phyloP scores from a whole-genome alignment of 2,329 filamentous ascomycete genomes.

The Ascomycota sp. region DNA sequence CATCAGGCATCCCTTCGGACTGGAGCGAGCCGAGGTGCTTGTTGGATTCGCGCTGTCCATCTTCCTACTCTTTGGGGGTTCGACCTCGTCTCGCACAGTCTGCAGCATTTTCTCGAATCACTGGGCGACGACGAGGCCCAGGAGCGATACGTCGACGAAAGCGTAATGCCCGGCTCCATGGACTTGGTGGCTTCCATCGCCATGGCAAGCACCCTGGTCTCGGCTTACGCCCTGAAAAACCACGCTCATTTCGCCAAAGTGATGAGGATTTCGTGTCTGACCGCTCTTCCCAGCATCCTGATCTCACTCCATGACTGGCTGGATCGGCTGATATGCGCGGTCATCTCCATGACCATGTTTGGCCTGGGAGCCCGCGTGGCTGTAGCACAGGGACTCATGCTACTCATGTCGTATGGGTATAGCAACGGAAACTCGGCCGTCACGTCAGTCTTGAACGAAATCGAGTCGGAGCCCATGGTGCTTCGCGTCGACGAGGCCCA shows the following conservation, averaged over 20 bases:
- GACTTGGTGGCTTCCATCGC: constrained; percentile 67
- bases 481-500: constrained; percentile 69
- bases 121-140: constrained; percentile 45
- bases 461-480: constrained; percentile 61
- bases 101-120: constrained; percentile 75
- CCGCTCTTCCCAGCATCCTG: constrained; percentile 64
- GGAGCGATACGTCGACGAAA: constrained; percentile 42
- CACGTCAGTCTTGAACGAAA: constrained; percentile 60
- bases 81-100: constrained; percentile 80
- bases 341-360: constrained; percentile 79
- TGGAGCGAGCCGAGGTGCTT: constrained; percentile 82
- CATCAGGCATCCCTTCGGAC: constrained; percentile 80
- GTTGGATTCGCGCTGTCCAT: constrained; percentile 93
- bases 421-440: constrained; percentile 27
- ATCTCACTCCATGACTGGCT: constrained; percentile 67
- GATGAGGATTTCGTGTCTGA: constrained; percentile 70
- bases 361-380: constrained; percentile 66
- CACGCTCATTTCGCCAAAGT: constrained; percentile 82
- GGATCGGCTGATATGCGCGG: constrained; percentile 60
- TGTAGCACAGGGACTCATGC: constrained; percentile 73
- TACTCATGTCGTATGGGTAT: constrained; percentile 68
- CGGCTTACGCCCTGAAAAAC: constrained; percentile 72
- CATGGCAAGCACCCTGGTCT: constrained; percentile 64
- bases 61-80: constrained; percentile 95
- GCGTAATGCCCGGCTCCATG: constrained; percentile 53